Conservation (phyloP, 352 stramenopile species). For the Globisporangium radiosum region DNA sequence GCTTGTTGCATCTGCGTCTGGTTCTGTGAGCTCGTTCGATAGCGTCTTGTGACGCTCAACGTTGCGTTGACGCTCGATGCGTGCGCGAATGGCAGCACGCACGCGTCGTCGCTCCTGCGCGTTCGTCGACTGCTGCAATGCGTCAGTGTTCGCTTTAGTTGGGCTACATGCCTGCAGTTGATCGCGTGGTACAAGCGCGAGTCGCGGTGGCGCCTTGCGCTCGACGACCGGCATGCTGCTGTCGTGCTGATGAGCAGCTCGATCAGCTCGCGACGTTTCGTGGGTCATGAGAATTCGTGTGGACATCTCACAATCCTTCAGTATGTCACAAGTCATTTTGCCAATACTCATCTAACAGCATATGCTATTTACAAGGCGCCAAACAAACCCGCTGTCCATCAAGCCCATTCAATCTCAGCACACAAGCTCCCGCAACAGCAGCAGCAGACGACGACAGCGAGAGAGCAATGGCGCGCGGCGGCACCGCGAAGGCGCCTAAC, state of each 20-base stretch:
- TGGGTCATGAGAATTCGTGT: no score
- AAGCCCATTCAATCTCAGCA: background rate
- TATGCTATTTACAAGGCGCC: conserved; percentile 6
- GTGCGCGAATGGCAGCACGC: background rate
- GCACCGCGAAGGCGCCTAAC: conserved; percentile 7
- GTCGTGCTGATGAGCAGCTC: no score
- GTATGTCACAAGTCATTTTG: background rate
- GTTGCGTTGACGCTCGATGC: background rate
- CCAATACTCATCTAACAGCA: background rate
- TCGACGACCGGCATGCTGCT: conserved; percentile 1
- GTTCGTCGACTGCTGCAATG: background rate
- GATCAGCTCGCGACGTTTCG: no score
- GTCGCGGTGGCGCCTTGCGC: conserved; percentile 17
- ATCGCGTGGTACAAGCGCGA: conserved; percentile 44
- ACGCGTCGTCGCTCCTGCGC: background rate
- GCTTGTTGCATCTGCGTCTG: background rate
- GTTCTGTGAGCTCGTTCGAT: background rate
- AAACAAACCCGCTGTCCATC: background rate
- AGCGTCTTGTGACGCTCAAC: background rate
- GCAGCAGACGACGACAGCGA: no score
- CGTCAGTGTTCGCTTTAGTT: conserved; percentile 11
- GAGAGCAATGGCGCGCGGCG: conserved; percentile 18
- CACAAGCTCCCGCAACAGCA: background rate
- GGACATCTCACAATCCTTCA: background rate
- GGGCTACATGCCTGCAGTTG: conserved; percentile 12